Conservation (phyloP, 1,139 yeast species). For the Lodderomyces jiufengensis region DNA sequence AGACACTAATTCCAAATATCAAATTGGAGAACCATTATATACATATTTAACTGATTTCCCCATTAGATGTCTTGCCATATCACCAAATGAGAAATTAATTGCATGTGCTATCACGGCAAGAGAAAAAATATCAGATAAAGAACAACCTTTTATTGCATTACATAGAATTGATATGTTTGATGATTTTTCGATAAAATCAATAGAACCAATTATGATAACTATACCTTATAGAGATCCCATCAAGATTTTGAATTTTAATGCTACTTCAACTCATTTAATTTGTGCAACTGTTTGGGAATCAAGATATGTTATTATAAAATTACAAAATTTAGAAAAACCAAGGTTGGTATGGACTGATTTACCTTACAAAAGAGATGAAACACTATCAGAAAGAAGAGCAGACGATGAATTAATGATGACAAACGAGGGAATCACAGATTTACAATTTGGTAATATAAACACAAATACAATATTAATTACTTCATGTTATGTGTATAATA, state of each 20-base stretch:
- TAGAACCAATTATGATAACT: slow-evolving; percentile 67
- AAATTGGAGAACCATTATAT: slow-evolving; percentile 61
- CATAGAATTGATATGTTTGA: slow-evolving; percentile 42
- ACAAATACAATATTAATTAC: slow-evolving; percentile 37
- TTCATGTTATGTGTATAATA: slow-evolving; percentile 33
- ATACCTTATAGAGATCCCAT: slow-evolving; percentile 86
- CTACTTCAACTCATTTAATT: slow-evolving; percentile 63
- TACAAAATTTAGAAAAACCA: slow-evolving; percentile 54
- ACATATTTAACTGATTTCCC: slow-evolving; percentile 71
- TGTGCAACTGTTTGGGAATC: slow-evolving; percentile 86
- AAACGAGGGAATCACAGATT: slow-evolving; percentile 83
- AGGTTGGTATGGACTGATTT: slow-evolving; percentile 51
- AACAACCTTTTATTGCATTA: slow-evolving; percentile 75
- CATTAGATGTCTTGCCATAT: slow-evolving; percentile 70
- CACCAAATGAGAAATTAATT: slow-evolving; percentile 59
- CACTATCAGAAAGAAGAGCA: slow-evolving; percentile 1
- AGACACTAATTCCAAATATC: slow-evolving; percentile 27
- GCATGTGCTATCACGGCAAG: slow-evolving; percentile 84
- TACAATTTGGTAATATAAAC: slow-evolving; percentile 49
- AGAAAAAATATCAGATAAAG: slow-evolving; percentile 65
- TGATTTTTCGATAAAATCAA: slow-evolving; percentile 24
- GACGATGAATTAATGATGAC: slow-evolving; percentile 50
- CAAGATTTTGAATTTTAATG: slow-evolving; percentile 66
- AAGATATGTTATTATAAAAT: slow-evolving; percentile 69
- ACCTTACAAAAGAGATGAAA: slow-evolving; percentile 15